Evolutionary conservation across 2,329 filamentous ascomycete genomes (phyloP), one percentile per base, ranked within the genome.

Genomic region (Pseudogymnoascus destructans): DNA sequence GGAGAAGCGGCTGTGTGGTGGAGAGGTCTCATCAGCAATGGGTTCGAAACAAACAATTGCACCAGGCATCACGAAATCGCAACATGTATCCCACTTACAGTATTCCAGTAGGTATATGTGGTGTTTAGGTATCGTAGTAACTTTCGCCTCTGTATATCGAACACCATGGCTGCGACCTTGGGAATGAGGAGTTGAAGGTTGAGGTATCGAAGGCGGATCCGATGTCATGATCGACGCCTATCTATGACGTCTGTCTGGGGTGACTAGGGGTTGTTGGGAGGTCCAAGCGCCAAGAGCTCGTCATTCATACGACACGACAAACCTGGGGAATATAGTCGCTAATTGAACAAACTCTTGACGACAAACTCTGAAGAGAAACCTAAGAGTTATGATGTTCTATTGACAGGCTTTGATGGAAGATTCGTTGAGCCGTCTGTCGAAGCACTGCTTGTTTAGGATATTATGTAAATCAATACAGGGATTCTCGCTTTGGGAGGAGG

Each of bases 1-100:
- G 90, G 59, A 97, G 76, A 58, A 97, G 77, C 67, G 93, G 92
- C 93, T 97, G 71, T 63, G 64, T 11, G 55, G 6, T 21, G 49
- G 33, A 25, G 36, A n/a, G 35, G 17, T 23, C 42, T 19, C 9
- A 25, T 33, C 19, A 30, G 27, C n/a, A 42, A 38, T 33, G 49
- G 11, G 57, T 63, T 57, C 57, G 49, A 57, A 35, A 55, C 49
- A 33, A 42, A 35, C 49, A 49, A 55, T 32, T 57, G 59, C 57
- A 52, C 33, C 27, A 49, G 36, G 23, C n/a, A 35, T 42, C 54
- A 35, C n/a, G 57, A 57, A 15, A 57, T 42, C 54, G 42, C 35
- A 23, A 25, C 32, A 36, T 19, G 58, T 56, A 35, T 58, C n/a
- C 27, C 57, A 81, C 85, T 69, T 77, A 90, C 87, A 68, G 89